Percentiles rank a stretch among this genome's conserved stretches.
These are phyloP conservation scores for Myxozyma neglecta DNA, from an alignment of 805 yeast genomes.

Conservation along the genomic window DNA sequence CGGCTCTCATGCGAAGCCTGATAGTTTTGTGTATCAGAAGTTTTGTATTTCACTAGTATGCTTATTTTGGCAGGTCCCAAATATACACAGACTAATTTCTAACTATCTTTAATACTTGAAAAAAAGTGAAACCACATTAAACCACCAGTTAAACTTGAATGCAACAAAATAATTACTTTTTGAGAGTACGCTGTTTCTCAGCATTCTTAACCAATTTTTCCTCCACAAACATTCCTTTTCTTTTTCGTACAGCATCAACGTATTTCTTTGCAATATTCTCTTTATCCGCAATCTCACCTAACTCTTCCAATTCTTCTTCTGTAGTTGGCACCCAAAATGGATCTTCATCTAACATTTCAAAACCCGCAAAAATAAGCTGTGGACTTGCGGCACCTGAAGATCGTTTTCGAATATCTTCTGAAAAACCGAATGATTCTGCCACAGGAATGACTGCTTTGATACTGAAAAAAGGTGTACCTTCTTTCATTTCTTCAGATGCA, in stretches of 20 bases:
- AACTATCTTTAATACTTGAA: not conserved
- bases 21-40: not conserved
- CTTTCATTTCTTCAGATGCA: slow-evolving; percentile 91
- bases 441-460: slow-evolving; percentile 86
- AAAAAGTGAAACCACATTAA: not conserved
- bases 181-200: slow-evolving; percentile 88
- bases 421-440: slow-evolving; percentile 92
- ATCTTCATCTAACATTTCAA: slow-evolving; percentile 80
- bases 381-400: slow-evolving; percentile 98
- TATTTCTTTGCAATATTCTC: slow-evolving; percentile 88
- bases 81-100: not conserved
- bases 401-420: slow-evolving; percentile 88
- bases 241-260: slow-evolving; percentile 75
- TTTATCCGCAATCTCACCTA: slow-evolving; percentile 89
- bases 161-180: slow-evolving; percentile 34
- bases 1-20: not conserved
- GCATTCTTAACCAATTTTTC: slow-evolving; percentile 90
- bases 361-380: slow-evolving; percentile 87
- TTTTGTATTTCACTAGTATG: not conserved
- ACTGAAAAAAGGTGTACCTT: slow-evolving; percentile 95
- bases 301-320: slow-evolving; percentile 89
- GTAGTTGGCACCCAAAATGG: slow-evolving; percentile 99
- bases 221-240: slow-evolving; percentile 87
- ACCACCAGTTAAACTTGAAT: not conserved
- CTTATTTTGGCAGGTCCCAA: slow-evolving; percentile 11